phyloP scores from a whole-genome alignment of 495 filamentous ascomycete species.

The Clohesyomyces aquaticus region DNA sequence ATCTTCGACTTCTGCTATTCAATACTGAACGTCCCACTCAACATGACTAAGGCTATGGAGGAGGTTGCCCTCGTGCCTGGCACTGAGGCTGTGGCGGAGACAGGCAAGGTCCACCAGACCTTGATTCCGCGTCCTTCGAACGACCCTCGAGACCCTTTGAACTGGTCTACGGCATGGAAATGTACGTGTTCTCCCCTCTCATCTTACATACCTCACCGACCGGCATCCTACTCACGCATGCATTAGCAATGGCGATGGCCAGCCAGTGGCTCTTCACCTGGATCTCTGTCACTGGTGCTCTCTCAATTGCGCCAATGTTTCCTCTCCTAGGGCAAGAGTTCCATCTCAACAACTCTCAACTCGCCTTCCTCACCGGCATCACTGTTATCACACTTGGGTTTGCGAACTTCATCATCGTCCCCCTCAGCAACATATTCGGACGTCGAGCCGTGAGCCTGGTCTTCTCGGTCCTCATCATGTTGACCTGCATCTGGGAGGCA shows the following conservation, averaged over 20 bases:
- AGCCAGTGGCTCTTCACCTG: conserved; percentile 53
- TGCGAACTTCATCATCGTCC: conserved; percentile 62
- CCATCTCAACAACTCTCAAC: conserved; percentile 52
- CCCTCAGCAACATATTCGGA: conserved; percentile 62
- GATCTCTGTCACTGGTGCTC: conserved; percentile 58
- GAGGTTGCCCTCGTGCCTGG: conserved; percentile 59
- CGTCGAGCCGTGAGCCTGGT: conserved; percentile 60
- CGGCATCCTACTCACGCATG: conserved; percentile 55
- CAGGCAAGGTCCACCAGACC: conserved; percentile 54
- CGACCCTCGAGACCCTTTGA: conserved; percentile 67
- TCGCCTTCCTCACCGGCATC: conserved; percentile 62
- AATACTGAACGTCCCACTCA: conserved; percentile 4
- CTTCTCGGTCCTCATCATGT: conserved; percentile 54
- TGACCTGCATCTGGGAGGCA: conserved; percentile 43
- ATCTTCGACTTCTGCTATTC: not conserved
- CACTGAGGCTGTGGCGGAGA: conserved; percentile 65
- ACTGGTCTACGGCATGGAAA: conserved; percentile 65
- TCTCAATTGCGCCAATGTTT: conserved; percentile 58
- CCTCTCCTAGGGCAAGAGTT: conserved; percentile 60
- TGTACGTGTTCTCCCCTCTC: too few relatives aligned
- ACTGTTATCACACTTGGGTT: conserved; percentile 67
- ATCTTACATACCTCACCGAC: too few relatives aligned
- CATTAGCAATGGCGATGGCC: conserved; percentile 54
- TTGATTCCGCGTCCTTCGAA: conserved; percentile 64
- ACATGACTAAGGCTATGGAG: not conserved